phyloP scores from a whole-genome alignment of 2,329 filamentous ascomycete genomes.

The Colletotrichum sp. region DNA sequence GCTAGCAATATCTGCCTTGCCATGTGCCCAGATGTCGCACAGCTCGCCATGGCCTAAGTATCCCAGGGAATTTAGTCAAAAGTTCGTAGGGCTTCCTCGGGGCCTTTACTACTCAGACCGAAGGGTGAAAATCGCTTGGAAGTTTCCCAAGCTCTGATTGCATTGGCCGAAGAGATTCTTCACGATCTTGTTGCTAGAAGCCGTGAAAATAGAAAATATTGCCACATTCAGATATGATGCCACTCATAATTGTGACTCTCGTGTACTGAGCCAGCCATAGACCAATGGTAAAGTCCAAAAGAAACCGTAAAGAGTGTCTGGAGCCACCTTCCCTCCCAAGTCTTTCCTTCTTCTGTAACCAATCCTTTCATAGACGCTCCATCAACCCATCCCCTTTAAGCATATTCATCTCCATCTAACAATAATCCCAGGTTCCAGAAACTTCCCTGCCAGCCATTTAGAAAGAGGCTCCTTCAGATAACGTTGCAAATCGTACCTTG shows the following conservation, averaged over 20 bases:
- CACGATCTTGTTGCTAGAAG: not conserved
- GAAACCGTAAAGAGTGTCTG: not conserved
- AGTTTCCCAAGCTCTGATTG: not conserved
- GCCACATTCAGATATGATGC: too few relatives aligned
- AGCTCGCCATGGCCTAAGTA: fast-evolving
- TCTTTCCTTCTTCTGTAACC: fast-evolving
- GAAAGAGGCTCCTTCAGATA: fast-evolving
- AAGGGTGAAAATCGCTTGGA: fast-evolving
- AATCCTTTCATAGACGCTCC: not conserved
- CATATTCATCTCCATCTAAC: not conserved
- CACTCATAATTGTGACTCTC: not conserved
- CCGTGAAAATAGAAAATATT: not conserved
- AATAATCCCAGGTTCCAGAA: not conserved
- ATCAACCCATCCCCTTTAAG: not conserved
- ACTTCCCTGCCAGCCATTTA: not conserved
- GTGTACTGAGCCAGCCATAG: not conserved
- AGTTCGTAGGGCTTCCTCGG: not conserved
- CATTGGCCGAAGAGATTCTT: fast-evolving
- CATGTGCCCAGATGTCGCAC: not conserved
- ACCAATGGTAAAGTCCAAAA: not conserved
- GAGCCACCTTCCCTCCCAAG: not conserved
- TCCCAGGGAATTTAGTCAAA: not conserved
- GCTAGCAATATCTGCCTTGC: not conserved
- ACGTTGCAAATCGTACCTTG: not conserved
- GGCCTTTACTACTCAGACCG: not conserved